Conservation (phyloP, 371 early-diverging fungal species). For the Rozella allomycis region DNA sequence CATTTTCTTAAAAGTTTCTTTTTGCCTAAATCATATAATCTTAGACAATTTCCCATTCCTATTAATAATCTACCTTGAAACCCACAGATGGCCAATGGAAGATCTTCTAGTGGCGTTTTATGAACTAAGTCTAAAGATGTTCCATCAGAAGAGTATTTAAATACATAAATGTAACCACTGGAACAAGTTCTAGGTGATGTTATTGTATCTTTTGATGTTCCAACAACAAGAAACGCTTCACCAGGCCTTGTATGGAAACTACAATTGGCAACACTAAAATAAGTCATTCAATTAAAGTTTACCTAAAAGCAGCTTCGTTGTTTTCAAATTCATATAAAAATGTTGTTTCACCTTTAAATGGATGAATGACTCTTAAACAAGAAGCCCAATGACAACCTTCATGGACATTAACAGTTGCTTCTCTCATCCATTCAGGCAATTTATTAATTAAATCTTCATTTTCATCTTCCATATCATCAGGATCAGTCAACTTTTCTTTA, state of each 20-base stretch:
- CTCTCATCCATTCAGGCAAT: no score
- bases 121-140: slow-evolving; percentile 50
- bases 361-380: slow-evolving; percentile 61
- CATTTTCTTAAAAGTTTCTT: slow-evolving; percentile 74
- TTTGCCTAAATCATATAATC: slow-evolving; percentile 81
- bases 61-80: slow-evolving; percentile 79
- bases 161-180: slow-evolving; percentile 48
- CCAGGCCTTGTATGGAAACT: slow-evolving; percentile 34
- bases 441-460: no score
- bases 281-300: neutral
- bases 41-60: slow-evolving; percentile 60
- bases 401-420: slow-evolving; percentile 7
- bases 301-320: slow-evolving; percentile 64
- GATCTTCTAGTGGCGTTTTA: slow-evolving; percentile 57
- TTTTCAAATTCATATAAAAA: slow-evolving; percentile 48
- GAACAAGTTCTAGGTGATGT: slow-evolving; percentile 45
- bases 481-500: slow-evolving; percentile 9
- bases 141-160: slow-evolving; percentile 40
- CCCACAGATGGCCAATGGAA: slow-evolving; percentile 52
- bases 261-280: slow-evolving; percentile 35
- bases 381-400: slow-evolving; percentile 43
- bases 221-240: slow-evolving; percentile 54
- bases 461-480: slow-evolving; percentile 14
- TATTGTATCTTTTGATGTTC: slow-evolving; percentile 49
- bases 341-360: slow-evolving; percentile 48